These are phyloP conservation scores for Umbelopsis sp. DNA, from an alignment of 192 early-diverging fungal species.

Conservation along the genomic window DNA sequence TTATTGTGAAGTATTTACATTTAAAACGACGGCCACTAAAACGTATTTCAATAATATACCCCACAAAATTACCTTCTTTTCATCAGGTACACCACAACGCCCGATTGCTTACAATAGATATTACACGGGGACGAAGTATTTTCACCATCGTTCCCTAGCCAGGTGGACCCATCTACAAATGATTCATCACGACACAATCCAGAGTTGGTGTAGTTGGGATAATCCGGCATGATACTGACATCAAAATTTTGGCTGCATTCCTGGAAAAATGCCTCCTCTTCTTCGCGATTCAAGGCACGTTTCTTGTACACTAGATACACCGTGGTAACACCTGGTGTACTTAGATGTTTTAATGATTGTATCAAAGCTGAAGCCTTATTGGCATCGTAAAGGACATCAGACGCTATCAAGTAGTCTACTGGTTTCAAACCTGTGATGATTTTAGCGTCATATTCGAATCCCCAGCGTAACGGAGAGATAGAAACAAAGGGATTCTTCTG, in stretches of 20 bases:
- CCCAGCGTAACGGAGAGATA: slow-evolving; percentile 30
- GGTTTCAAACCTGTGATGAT: not conserved
- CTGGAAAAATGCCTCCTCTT: slow-evolving; percentile 40
- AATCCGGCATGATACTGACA: slow-evolving; percentile 12
- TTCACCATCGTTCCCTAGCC: not conserved
- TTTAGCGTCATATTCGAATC: not conserved
- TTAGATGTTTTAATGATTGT: slow-evolving; percentile 40
- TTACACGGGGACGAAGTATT: not conserved
- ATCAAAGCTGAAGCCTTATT: slow-evolving; percentile 33
- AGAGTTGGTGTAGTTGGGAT: not conserved
- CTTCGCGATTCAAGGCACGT: slow-evolving; percentile 27
- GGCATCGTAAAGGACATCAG: slow-evolving; percentile 52
- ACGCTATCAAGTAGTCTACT: slow-evolving; percentile 48
- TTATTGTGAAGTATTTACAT: too few relatives aligned
- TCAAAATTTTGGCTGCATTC: slow-evolving; percentile 25
- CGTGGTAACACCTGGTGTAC: slow-evolving; percentile 24
- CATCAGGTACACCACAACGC: not conserved
- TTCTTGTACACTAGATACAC: slow-evolving; percentile 53
- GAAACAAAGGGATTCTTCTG: not conserved
- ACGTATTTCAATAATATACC: too few relatives aligned
- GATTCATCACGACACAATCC: not conserved
- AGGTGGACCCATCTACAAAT: not conserved
- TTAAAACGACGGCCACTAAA: too few relatives aligned
- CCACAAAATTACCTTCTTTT: not conserved
- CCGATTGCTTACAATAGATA: too few relatives aligned